These are phyloP conservation scores for Cymbidium sinense DNA, from an alignment of 106 monocot species.

Conservation along the genomic window DNA sequence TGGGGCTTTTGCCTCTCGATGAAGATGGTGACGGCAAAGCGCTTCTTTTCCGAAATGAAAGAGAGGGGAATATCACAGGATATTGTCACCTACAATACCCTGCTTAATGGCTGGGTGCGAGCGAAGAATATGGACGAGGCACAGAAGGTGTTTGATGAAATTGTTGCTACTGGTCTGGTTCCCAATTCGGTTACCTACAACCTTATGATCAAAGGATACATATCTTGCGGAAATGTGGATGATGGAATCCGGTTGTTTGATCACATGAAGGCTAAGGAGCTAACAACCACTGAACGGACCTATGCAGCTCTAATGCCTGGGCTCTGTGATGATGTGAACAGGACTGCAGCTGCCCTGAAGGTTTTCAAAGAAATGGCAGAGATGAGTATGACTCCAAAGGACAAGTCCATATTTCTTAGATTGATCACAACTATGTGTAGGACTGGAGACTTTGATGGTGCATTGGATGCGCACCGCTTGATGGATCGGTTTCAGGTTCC, in stretches of 20 bases:
- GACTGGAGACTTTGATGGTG: constrained; percentile 52
- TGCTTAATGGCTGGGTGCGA: constrained; percentile 53
- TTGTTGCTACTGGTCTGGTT: constrained; percentile 16
- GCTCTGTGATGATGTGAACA: constrained; percentile 52
- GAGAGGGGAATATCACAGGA: constrained; percentile 45
- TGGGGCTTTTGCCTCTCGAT: constrained; percentile 90
- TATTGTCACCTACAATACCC: constrained; percentile 41
- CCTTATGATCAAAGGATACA: constrained; percentile 82
- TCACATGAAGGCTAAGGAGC: constrained; percentile 55
- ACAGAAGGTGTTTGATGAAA: constrained; percentile 45
- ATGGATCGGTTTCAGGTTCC: constrained; percentile 40
- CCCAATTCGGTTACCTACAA: constrained; percentile 77
- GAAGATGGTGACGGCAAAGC: constrained; percentile 64
- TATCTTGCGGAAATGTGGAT: constrained; percentile 34
- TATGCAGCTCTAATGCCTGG: constrained; percentile 77
- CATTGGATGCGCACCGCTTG: constrained; percentile 42
- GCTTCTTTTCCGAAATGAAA: constrained; percentile 85
- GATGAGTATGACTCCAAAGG: constrained; percentile 49
- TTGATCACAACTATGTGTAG: constrained; percentile 53
- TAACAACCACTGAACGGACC: constrained; percentile 52
- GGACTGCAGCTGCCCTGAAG: constrained; percentile 42
- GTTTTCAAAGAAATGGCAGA: constrained; percentile 73
- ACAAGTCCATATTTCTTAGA: constrained; percentile 58
- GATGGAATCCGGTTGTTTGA: constrained; percentile 54
- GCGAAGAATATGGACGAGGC: constrained; percentile 43